phyloP scores from a whole-genome alignment of 2,329 filamentous ascomycete species.

The Volutella citrinella region DNA sequence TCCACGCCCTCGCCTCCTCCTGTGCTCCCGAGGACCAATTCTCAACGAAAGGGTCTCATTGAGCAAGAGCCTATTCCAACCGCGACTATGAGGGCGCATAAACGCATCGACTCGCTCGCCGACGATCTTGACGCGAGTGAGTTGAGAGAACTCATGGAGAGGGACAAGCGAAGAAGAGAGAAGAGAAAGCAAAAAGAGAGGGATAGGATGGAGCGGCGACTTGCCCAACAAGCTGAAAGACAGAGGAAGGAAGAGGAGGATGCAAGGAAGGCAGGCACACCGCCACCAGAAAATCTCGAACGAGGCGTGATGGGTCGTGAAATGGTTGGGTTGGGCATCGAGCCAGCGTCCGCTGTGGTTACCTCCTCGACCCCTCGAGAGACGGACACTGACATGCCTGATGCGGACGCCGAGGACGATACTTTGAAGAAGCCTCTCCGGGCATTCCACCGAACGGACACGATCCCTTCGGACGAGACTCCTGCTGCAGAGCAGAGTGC shows the following conservation, averaged over 20 bases:
- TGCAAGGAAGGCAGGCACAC: constrained; percentile 48
- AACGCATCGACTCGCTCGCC: constrained; percentile 68
- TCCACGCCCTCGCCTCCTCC: constrained; percentile 46
- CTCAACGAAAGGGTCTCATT: constrained; percentile 50
- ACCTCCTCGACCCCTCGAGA: constrained; percentile 48
- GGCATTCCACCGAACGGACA: constrained; percentile 30
- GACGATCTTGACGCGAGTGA: constrained; percentile 83
- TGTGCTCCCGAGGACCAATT: constrained; percentile 46
- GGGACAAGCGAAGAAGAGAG: constrained; percentile 78
- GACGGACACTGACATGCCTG: constrained; percentile 21
- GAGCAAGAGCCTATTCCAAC: constrained; percentile 56
- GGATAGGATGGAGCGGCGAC: constrained; percentile 61
- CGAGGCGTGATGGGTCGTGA: constrained; percentile 60
- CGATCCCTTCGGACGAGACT: constrained; percentile 14
- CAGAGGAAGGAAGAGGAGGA: constrained; percentile 58
- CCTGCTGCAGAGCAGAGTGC: not conserved
- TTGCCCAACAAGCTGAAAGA: constrained; percentile 66
- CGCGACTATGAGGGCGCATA: constrained; percentile 57
- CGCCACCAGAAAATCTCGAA: constrained; percentile 55
- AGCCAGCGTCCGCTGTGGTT: constrained; percentile 51
- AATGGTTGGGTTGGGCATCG: constrained; percentile 53
- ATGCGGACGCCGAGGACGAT: constrained; percentile 19
- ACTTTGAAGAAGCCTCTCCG: constrained; percentile 21
- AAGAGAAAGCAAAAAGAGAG: constrained; percentile 67
- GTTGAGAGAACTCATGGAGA: constrained; percentile 83